Conservation (phyloP, 1,139 yeast species). For the Yamadazyma conglobata region DNA sequence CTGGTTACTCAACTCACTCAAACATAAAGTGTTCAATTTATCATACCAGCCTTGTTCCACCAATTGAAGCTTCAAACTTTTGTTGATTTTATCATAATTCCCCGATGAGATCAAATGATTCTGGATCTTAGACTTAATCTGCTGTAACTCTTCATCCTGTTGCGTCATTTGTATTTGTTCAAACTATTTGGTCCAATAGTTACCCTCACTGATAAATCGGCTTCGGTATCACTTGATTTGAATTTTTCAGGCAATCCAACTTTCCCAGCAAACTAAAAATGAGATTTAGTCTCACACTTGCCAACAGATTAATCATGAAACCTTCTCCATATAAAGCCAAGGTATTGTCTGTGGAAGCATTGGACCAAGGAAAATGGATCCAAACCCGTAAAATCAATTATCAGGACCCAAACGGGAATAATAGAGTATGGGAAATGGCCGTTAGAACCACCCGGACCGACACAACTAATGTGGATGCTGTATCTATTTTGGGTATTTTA, state of each 20-base stretch:
- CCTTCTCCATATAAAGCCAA: constrained; percentile 20
- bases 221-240: too few relatives aligned
- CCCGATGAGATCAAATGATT: constrained; percentile 73
- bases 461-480: constrained; percentile 75
- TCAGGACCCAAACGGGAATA: constrained; percentile 61
- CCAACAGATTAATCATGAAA: constrained; percentile 2
- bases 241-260: too few relatives aligned
- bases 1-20: constrained; percentile 27
- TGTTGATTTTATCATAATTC: constrained; percentile 68
- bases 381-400: constrained; percentile 60
- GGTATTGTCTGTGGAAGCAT: constrained; percentile 28
- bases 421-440: constrained; percentile 87
- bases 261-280: constrained; percentile 1
- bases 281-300: constrained; percentile 2
- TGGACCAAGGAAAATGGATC: constrained; percentile 42
- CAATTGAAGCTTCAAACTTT: constrained; percentile 58
- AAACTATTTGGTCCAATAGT: too few relatives aligned
- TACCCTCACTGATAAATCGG: too few relatives aligned
- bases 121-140: constrained; percentile 62
- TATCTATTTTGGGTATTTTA: constrained; percentile 76
- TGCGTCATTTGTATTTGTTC: constrained; percentile 21
- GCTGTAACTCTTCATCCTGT: constrained; percentile 43
- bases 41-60: constrained; percentile 87
- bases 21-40: constrained; percentile 59
- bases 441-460: constrained; percentile 74